These are phyloP conservation scores for Omphalotus olearius DNA, from an alignment of 1,284 basidiomycete species.

Conservation along the genomic window DNA sequence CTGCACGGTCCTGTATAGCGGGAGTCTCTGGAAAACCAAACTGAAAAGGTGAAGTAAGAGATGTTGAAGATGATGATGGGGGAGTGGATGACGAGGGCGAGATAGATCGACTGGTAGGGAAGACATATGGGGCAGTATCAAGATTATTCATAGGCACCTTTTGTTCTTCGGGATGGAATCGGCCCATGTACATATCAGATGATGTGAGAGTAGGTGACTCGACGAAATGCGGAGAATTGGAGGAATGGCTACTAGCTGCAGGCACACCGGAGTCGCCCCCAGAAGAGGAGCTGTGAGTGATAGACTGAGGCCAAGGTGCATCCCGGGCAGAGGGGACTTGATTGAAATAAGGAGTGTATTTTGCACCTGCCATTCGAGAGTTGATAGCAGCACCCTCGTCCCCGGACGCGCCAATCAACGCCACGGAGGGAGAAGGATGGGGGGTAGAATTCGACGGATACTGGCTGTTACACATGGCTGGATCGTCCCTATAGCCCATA, in stretches of 20 bases:
- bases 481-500: conserved; percentile 44
- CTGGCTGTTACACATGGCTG: conserved; percentile 23
- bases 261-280: conserved; percentile 37
- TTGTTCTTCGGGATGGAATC: conserved; percentile 57
- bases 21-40: conserved; percentile 56
- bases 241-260: conserved; percentile 40
- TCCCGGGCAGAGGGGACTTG: conserved; percentile 36
- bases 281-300: conserved; percentile 40
- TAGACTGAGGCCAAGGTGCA: conserved; percentile 40
- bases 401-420: conserved; percentile 10
- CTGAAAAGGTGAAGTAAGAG: conserved; percentile 60
- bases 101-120: conserved; percentile 64
- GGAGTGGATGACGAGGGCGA: conserved; percentile 68
- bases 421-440: conserved; percentile 18
- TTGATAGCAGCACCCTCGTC: conserved; percentile 36
- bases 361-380: conserved; percentile 16
- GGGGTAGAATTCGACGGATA: conserved; percentile 12
- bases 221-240: conserved; percentile 47
- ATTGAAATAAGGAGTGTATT: conserved; percentile 37
- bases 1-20: conserved; percentile 50
- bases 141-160: conserved; percentile 52
- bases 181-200: conserved; percentile 43
- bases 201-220: conserved; percentile 59
- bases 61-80: conserved; percentile 59
- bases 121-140: conserved; percentile 58